Evolutionary conservation across 2,329 filamentous ascomycete genomes (phyloP), one percentile per base, ranked within the genome.

Genomic region (Colletotrichum aenigma): DNA sequence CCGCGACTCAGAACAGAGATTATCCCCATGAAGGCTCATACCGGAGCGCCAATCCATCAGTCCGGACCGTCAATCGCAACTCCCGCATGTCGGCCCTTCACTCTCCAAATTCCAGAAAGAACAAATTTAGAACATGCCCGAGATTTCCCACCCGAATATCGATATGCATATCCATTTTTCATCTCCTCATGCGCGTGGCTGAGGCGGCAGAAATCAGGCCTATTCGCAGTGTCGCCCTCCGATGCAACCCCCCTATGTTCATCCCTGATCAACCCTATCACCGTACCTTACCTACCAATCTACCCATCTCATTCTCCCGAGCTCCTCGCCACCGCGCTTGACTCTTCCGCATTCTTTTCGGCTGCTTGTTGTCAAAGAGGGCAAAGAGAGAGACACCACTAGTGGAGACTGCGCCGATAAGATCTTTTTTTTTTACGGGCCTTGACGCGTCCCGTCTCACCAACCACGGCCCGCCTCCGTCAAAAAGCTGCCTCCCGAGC

Each of bases 81-180:
- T 48, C 34, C 43, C 43, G n/a, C 26, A 32, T 32, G 58, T 30
- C 58, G 58, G 58, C 30, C 58, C 13, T 24, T n/a, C 58, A 34
- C 10, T 52, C 15, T 55, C 34, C 36, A 69, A 34, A 69, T 60
- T 66, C 38, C 62, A 66, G 36, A 43, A 13, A 48, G 58, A 76
- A 52, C 48, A 76, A 60, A 76, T 76, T 52, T 69, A 74, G 74
- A 76, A 76, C 64, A 69, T 43, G 74, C 2, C 64, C 70, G 70
- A 66, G 65, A 76, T 69, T 74, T 38, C 34, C n/a, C 65, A 65
- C 30, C 38, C 64, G 48, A 74, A 74, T 65, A 74, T 74, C 74
- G 30, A 52, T 61, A 58, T 15, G 43, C 48, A 65, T 76, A 36
- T 71, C 70, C 73, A 65, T 15, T 73, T 73, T 73, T 75, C 70